Percentiles rank a stretch among this genome's conserved stretches.
Conservation (phyloP, 495 filamentous ascomycete genomes). For the Lasiosphaeris hirsuta region DNA sequence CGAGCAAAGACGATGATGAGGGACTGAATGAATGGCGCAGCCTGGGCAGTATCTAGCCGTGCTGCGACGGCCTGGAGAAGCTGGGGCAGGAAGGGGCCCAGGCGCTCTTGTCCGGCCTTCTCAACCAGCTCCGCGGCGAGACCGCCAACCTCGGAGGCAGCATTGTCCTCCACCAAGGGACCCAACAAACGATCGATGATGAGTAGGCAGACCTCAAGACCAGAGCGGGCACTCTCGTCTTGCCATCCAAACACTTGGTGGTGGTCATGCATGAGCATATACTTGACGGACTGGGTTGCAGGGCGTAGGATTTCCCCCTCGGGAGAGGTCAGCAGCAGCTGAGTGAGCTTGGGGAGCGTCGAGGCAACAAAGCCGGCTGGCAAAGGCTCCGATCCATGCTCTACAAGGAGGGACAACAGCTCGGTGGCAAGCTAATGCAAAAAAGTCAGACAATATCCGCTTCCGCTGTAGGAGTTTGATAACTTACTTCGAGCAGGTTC, state of each 20-base stretch:
- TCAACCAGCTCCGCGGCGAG: slow-evolving; percentile 94
- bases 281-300: slow-evolving; percentile 79
- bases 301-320: slow-evolving; percentile 84
- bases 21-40: slow-evolving; percentile 81
- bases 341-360: slow-evolving; percentile 80
- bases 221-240: slow-evolving; percentile 70
- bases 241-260: slow-evolving; percentile 82
- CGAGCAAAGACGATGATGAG: slow-evolving; percentile 93
- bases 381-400: slow-evolving; percentile 77
- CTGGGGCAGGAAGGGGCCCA: slow-evolving; percentile 85
- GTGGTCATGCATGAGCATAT: slow-evolving; percentile 83
- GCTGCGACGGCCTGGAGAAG: slow-evolving; percentile 90
- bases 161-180: slow-evolving; percentile 77
- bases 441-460: slow-evolving; percentile 11
- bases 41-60: slow-evolving; percentile 72
- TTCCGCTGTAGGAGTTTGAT: neutral
- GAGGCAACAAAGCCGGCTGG: slow-evolving; percentile 81
- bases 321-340: slow-evolving; percentile 71
- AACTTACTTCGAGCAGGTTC: slow-evolving; percentile 65
- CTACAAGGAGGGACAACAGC: slow-evolving; percentile 72
- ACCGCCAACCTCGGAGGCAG: slow-evolving; percentile 92
- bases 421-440: slow-evolving; percentile 68
- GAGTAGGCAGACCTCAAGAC: slow-evolving; percentile 80
- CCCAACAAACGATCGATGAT: slow-evolving; percentile 93
- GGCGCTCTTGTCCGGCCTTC: slow-evolving; percentile 80